Percentiles rank a stretch among this genome's conserved stretches.
phyloP scores from a whole-genome alignment of 352 stramenopile species.

The Aphanomyces astaci region DNA sequence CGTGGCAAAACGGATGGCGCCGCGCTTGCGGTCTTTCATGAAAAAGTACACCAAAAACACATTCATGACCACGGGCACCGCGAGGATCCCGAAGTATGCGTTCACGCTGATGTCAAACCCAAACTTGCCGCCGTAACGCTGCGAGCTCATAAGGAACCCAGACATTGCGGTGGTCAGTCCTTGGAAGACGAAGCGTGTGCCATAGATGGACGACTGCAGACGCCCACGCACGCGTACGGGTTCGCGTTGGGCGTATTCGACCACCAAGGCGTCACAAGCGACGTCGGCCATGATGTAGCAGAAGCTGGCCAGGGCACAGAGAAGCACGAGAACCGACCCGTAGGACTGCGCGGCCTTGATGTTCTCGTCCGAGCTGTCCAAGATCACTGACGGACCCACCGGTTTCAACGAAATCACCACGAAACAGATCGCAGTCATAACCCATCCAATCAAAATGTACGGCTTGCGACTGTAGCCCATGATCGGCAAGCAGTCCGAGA shows the following conservation, averaged over 20 bases:
- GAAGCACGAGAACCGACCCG: neutral
- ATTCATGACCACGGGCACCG: constrained; percentile 25
- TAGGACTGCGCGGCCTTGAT: neutral
- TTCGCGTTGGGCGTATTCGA: constrained; percentile 40
- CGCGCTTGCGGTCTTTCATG: constrained; percentile 39
- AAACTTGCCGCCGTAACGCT: neutral
- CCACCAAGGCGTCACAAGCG: constrained; percentile 33
- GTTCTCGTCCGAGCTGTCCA: neutral
- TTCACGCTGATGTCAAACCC: constrained; percentile 13
- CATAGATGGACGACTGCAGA: constrained; percentile 35
- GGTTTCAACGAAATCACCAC: neutral
- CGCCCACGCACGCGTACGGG: constrained; percentile 29
- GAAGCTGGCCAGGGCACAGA: constrained; percentile 26
- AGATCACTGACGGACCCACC: neutral
- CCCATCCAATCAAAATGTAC: constrained; percentile 16
- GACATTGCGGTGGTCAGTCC: neutral
- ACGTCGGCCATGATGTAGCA: constrained; percentile 40
- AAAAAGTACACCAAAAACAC: constrained; percentile 43
- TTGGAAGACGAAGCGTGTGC: neutral
- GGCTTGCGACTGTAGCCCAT: constrained; percentile 13
- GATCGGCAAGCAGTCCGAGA: constrained; percentile 27
- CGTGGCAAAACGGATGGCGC: constrained; percentile 26
- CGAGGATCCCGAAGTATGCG: constrained; percentile 27
- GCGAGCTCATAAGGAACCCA: constrained; percentile 3
- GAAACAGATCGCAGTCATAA: neutral